Evolutionary conservation across 2,329 filamentous ascomycete genomes (phyloP).

Genomic region (Helotiales sp.): DNA sequence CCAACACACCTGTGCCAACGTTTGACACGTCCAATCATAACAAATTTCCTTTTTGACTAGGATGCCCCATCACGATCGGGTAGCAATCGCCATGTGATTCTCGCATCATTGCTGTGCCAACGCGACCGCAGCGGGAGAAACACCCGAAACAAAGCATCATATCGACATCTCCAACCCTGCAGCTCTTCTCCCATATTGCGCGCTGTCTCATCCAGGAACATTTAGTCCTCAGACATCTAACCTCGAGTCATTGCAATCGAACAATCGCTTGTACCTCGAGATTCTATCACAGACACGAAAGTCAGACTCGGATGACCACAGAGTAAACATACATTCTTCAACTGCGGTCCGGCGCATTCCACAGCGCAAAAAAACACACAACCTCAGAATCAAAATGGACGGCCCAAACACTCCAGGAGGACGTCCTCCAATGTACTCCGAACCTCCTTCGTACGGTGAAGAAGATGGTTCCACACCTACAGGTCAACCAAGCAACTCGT

Average conservation of each 20-base stretch:
- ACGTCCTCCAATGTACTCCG: conserved; percentile 59
- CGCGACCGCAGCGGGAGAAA: not conserved
- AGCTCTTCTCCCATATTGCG: not conserved
- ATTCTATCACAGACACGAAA: not conserved
- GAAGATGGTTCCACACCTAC: conserved; percentile 52
- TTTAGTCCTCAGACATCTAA: not conserved
- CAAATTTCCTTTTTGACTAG: conserved; percentile 5
- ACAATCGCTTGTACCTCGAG: not conserved
- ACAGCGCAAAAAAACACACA: conserved; percentile 14
- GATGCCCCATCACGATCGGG: not conserved
- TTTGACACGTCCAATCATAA: not conserved
- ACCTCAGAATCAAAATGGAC: conserved; percentile 36
- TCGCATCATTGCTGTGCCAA: not conserved
- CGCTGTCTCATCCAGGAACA: not conserved
- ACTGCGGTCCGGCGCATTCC: conserved; percentile 28
- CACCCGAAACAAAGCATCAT: not conserved
- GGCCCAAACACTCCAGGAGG: conserved; percentile 56
- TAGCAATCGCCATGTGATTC: not conserved
- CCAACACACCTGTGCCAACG: too few relatives aligned
- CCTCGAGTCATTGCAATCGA: not conserved
- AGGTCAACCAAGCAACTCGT: conserved; percentile 51
- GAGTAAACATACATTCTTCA: conserved; percentile 26
- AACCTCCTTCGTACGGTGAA: conserved; percentile 61
- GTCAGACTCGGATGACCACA: conserved; percentile 16
- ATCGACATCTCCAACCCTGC: not conserved